A percentile compares a stretch with the other conserved stretches of the same genome.
These are phyloP conservation scores for Daldinia eschscholtzii DNA, from an alignment of 2,329 filamentous ascomycete species.

Conservation along the genomic window DNA sequence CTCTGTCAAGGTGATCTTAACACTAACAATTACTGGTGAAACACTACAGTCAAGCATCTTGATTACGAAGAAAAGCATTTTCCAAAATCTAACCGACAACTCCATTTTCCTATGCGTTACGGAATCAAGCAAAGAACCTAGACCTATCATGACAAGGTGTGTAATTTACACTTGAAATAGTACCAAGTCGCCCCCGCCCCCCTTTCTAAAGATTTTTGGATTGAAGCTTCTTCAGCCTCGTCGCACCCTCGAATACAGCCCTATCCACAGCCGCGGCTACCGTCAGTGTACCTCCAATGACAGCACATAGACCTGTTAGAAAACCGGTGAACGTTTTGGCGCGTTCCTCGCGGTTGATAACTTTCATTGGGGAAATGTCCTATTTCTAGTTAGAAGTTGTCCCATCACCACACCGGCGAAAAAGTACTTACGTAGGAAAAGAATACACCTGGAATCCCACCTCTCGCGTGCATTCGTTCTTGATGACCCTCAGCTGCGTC, in stretches of 20 bases:
- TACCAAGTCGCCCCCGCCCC: neutral
- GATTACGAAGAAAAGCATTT: constrained; percentile 6
- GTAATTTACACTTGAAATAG: constrained; percentile 42
- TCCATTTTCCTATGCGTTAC: constrained; percentile 45
- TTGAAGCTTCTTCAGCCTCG: constrained; percentile 87
- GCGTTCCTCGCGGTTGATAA: constrained; percentile 93
- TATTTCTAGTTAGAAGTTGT: constrained; percentile 54
- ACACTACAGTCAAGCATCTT: neutral
- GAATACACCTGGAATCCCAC: constrained; percentile 97
- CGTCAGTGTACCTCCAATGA: constrained; percentile 93
- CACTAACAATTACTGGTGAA: constrained; percentile 1
- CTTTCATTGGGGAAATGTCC: constrained; percentile 99
- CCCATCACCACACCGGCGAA: constrained; percentile 5
- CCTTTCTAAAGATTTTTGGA: constrained; percentile 67
- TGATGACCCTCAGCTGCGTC: constrained; percentile 90
- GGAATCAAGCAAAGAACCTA: constrained; percentile 26
- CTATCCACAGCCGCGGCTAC: constrained; percentile 95
- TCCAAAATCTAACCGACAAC: constrained; percentile 44
- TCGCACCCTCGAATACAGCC: constrained; percentile 88
- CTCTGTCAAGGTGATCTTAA: neutral
- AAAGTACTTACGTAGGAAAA: constrained; percentile 87
- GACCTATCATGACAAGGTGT: constrained; percentile 21
- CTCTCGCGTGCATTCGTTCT: constrained; percentile 88
- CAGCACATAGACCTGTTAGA: constrained; percentile 91
- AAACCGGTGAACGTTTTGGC: constrained; percentile 93